Conservation (phyloP, 306 rosid species). For the Sphenostylis stenocarpa region DNA sequence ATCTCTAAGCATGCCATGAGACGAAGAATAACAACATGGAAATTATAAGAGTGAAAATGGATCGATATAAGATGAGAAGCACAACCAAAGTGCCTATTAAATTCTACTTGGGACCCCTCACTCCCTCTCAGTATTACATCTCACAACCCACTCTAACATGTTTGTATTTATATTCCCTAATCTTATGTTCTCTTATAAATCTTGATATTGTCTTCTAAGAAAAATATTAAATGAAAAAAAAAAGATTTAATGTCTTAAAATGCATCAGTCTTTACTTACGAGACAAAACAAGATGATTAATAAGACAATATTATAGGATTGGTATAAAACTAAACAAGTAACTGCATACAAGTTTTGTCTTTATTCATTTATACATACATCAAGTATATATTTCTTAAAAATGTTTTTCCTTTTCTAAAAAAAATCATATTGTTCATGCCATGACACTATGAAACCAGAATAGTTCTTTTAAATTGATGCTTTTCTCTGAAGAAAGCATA, state of each 20-base stretch:
- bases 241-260: not conserved
- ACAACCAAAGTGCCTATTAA: conserved; percentile 27
- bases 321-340: no score
- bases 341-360: not conserved
- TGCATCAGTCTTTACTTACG: not conserved
- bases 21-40: conserved; percentile 45
- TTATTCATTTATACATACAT: not conserved
- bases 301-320: no score
- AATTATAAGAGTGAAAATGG: not conserved
- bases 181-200: not conserved
- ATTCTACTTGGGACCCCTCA: conserved; percentile 35
- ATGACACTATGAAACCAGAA: not conserved
- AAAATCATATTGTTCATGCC: not conserved
- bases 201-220: not conserved
- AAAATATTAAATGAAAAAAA: not conserved
- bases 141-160: conserved; percentile 31
- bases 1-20: conserved; percentile 85
- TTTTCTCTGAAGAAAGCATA: not conserved
- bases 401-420: not conserved
- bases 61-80: not conserved
- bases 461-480: not conserved
- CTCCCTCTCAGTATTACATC: conserved; percentile 8
- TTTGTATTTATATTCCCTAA: conserved; percentile 46
- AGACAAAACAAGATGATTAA: not conserved
- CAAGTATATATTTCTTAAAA: not conserved